Conservation (phyloP, 805 yeast species). For the Saccharomycopsis schoenii region DNA sequence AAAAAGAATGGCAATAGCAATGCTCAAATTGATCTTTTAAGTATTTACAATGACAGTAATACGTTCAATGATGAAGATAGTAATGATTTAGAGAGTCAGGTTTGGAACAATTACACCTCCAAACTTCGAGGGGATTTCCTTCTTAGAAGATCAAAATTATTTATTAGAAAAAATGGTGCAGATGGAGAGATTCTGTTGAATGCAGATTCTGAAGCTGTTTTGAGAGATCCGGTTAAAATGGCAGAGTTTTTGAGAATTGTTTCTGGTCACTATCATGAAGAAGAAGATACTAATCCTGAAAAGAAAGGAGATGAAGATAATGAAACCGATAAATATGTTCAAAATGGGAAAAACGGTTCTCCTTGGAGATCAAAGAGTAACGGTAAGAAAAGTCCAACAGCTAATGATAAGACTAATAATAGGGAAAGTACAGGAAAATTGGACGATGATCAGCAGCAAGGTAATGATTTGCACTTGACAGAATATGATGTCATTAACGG, state of each 20-base stretch:
- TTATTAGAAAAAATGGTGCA: constrained; percentile 24
- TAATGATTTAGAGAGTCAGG: constrained; percentile 64
- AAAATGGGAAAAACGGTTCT: background rate
- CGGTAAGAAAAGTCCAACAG: background rate
- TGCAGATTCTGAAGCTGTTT: constrained; percentile 56
- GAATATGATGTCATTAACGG: constrained; percentile 85
- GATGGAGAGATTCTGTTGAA: constrained; percentile 44
- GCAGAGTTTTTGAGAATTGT: constrained; percentile 34
- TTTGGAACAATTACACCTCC: constrained; percentile 80
- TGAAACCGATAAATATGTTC: constrained; percentile 15
- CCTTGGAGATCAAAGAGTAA: background rate
- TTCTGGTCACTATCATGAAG: constrained; percentile 23
- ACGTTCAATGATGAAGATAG: constrained; percentile 47
- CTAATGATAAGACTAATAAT: background rate
- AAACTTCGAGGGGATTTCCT: constrained; percentile 71
- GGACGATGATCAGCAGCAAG: constrained; percentile 32
- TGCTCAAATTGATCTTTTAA: background rate
- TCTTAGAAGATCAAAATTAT: constrained; percentile 53
- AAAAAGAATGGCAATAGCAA: background rate
- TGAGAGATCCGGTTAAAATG: constrained; percentile 63
- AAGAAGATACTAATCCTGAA: constrained; percentile 16
- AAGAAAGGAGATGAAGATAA: constrained; percentile 27
- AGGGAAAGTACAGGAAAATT: constrained; percentile 2
- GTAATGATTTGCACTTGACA: constrained; percentile 53
- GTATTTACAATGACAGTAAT: constrained; percentile 16